Evolutionary conservation across 2,329 filamentous ascomycete species (phyloP).

Genomic region (Rutstroemia sp.): DNA sequence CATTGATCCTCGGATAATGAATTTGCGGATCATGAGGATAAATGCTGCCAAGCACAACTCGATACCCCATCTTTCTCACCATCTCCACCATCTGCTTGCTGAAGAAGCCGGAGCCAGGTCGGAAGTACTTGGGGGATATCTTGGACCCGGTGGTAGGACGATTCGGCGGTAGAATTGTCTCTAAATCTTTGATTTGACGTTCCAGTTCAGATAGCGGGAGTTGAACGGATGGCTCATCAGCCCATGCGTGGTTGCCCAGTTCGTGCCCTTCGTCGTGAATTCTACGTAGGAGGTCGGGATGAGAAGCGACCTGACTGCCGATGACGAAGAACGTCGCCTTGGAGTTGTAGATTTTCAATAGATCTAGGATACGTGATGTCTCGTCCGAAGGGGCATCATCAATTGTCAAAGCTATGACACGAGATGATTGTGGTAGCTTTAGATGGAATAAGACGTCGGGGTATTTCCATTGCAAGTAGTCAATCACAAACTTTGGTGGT

Average conservation of each 20-base stretch:
- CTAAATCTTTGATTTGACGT: constrained; percentile 57
- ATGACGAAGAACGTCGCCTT: constrained; percentile 86
- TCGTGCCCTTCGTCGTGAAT: constrained; percentile 59
- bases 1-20: constrained; percentile 59
- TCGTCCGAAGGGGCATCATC: constrained; percentile 76
- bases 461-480: constrained; percentile 62
- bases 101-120: constrained; percentile 82
- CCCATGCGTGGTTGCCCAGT: constrained; percentile 84
- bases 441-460: constrained; percentile 76
- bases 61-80: constrained; percentile 55
- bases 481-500: constrained; percentile 64
- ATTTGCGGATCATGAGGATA: constrained; percentile 94
- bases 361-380: constrained; percentile 61
- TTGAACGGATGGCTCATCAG: constrained; percentile 66
- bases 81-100: constrained; percentile 59
- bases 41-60: constrained; percentile 71
- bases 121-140: constrained; percentile 54
- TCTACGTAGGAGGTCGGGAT: constrained; percentile 46
- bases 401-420: constrained; percentile 74
- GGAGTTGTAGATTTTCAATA: constrained; percentile 59
- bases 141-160: constrained; percentile 33
- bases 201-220: constrained; percentile 53
- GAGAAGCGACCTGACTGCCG: constrained; percentile 60
- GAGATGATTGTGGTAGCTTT: constrained; percentile 44
- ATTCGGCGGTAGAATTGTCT: constrained; percentile 41